phyloP scores from a whole-genome alignment of 2,329 filamentous ascomycete genomes.

The Aureobasidium uvarum region DNA sequence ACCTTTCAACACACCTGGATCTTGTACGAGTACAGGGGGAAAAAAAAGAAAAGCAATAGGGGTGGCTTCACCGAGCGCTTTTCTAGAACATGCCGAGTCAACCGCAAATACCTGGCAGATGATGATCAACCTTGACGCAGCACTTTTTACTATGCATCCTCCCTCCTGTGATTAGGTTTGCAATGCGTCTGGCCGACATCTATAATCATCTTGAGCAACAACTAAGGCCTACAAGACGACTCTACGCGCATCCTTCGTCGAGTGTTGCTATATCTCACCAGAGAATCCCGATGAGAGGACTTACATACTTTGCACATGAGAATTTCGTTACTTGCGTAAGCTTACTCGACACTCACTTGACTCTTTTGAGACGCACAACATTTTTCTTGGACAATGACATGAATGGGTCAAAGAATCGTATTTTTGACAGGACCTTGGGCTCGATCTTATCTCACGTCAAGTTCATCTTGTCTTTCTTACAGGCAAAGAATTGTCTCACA shows the following conservation, averaged over 20 bases:
- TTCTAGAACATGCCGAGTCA: conserved; percentile 3
- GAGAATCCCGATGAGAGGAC: too few relatives aligned
- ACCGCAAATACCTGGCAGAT: not conserved
- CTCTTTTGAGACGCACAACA: not conserved
- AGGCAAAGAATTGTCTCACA: too few relatives aligned
- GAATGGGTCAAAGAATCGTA: too few relatives aligned
- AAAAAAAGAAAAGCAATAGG: conserved; percentile 1
- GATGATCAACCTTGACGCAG: not conserved
- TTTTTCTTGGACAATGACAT: not conserved
- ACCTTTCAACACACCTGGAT: not conserved
- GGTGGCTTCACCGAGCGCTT: not conserved
- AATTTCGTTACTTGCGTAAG: too few relatives aligned
- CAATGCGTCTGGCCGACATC: not conserved
- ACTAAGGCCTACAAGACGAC: too few relatives aligned
- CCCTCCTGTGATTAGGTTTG: not conserved
- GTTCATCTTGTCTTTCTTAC: too few relatives aligned
- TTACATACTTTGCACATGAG: too few relatives aligned
- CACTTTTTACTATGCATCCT: not conserved
- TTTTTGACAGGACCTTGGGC: too few relatives aligned
- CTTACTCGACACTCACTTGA: not conserved
- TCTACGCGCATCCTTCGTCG: too few relatives aligned
- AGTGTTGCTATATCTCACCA: too few relatives aligned
- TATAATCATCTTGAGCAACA: not conserved
- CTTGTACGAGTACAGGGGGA: not conserved
- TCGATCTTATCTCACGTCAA: too few relatives aligned